Base-by-base conservation (phyloP, 352 stramenopile species). In the Phytopythium kandeliae region DNA sequence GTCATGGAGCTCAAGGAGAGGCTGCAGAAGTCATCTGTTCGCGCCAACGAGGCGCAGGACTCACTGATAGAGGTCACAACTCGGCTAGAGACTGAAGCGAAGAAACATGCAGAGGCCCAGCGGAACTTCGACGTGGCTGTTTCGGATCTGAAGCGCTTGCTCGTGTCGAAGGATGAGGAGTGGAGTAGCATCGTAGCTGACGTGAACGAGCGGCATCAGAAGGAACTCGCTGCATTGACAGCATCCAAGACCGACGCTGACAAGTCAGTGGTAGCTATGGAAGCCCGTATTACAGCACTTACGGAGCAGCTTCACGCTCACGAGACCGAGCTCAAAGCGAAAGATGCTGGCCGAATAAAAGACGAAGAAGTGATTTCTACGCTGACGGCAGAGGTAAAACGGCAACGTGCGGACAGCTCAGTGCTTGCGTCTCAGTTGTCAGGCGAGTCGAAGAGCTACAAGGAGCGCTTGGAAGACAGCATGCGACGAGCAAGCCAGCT, bases 381-480 rank as follows among this genome's bases (percentile, higher is more conserved):
- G n/a, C 7, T 65, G 11, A 22, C 33, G n/a, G 36, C n/a, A 22
- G 54, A 66, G 30, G 24, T 72, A 16, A 59, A 70, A 0, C 37
- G 54, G 16, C 40, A 45, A 16, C 56, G 54, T 21, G 65, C 55
- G 24, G 51, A 57, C 1, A 58, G 62, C 16, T 60, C 60, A 24
- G 41, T 57, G 1, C 35, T 56, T 7, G 24, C 40, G 9, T 58
- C 42, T 10, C 62, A 64, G 8, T 36, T 74, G 0, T 62, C 57
- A 0, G 50, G 48, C 15, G 60, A 79, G 31, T 26, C 61, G 16
- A 63, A 64, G 30, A 49, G 57, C 9, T 35, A 73, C 40, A 68
- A 73, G 48, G 67, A 81, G 11, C 62, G 51, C 0, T 31, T 42
- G 5, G 68, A 81, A n/a, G 53, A 75, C 57, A 42, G 46, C 4